Percentiles rank a stretch among this genome's conserved stretches.
These are phyloP conservation scores for fission yeast (Schizosaccharomyces pombe) DNA, from an alignment of 805 yeast species.

Conservation along the genomic window DNA sequence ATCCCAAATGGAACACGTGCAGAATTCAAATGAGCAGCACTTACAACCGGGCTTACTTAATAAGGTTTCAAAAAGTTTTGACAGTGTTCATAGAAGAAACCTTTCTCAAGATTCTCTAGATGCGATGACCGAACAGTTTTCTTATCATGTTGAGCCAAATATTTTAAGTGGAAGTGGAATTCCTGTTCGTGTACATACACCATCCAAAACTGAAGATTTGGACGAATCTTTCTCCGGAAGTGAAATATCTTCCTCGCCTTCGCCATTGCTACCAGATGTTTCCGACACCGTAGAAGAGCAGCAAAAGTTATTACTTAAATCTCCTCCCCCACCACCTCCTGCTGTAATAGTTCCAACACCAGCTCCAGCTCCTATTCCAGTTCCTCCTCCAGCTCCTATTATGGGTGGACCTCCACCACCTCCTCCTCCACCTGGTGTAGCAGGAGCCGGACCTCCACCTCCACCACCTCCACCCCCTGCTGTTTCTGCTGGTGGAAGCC, in stretches of 20 bases:
- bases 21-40: not conserved
- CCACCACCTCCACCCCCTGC: not conserved
- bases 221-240: not conserved
- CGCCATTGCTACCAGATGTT: not conserved
- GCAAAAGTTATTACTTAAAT: not conserved
- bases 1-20: not conserved
- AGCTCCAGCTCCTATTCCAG: not conserved
- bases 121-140: not conserved
- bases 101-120: not conserved
- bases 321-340: conserved; percentile 3
- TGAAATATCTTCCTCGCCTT: not conserved
- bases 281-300: not conserved
- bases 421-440: not conserved
- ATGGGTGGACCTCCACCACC: not conserved
- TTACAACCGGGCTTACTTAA: not conserved
- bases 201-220: not conserved
- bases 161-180: not conserved
- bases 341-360: not conserved
- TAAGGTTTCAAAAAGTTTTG: too few relatives aligned
- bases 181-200: not conserved
- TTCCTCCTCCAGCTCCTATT: not conserved
- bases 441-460: not conserved
- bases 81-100: not conserved
- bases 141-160: not conserved
- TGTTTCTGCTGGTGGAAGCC: not conserved